phyloP scores from a whole-genome alignment of 2,329 filamentous ascomycete genomes.

The Venturia asperata region DNA sequence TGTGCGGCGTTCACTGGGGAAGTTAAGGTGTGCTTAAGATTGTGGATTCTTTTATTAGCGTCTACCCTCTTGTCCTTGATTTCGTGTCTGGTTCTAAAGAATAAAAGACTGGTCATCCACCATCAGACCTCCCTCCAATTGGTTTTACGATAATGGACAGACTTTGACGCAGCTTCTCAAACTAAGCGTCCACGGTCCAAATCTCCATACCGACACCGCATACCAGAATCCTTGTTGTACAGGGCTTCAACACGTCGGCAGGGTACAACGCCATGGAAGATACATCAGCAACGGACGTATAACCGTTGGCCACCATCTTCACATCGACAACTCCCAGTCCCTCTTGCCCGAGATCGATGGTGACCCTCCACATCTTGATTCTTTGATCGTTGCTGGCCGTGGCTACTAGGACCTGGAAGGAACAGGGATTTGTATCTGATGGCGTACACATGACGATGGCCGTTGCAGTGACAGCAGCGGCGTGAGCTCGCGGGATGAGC shows the following conservation, averaged over 20 bases:
- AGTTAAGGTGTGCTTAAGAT: too few relatives aligned
- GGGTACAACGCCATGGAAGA: conserved; percentile 42
- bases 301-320: conserved; percentile 28
- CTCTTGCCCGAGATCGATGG: conserved; percentile 20
- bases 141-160: neutral
- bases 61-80: too few relatives aligned
- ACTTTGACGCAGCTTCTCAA: neutral
- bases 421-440: conserved; percentile 14
- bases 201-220: conserved; percentile 47
- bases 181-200: conserved; percentile 23
- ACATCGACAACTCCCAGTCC: conserved; percentile 30
- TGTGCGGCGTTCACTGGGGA: too few relatives aligned
- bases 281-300: conserved; percentile 50
- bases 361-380: conserved; percentile 41
- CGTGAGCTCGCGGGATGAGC: conserved; percentile 55
- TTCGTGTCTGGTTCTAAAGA: too few relatives aligned
- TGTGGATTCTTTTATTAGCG: too few relatives aligned
- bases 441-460: conserved; percentile 28
- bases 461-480: conserved; percentile 58
- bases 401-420: conserved; percentile 24
- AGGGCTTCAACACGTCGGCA: conserved; percentile 18
- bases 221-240: conserved; percentile 31
- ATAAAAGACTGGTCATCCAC: too few relatives aligned
- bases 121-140: too few relatives aligned
- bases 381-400: conserved; percentile 43